Conservation (phyloP, 441 rosid species). For the Croton setiger region DNA sequence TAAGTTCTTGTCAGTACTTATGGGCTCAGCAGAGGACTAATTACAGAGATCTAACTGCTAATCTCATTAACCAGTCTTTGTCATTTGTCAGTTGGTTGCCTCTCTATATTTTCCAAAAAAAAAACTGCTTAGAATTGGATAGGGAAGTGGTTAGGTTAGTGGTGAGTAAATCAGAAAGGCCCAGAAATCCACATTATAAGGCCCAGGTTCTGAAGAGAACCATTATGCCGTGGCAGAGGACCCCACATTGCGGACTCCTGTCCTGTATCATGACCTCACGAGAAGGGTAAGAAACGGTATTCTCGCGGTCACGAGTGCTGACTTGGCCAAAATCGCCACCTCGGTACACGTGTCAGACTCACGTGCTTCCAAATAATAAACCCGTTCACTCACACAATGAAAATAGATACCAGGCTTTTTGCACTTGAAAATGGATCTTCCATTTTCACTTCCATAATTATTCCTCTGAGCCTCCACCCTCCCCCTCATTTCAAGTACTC, state of each 20-base stretch:
- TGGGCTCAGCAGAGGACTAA: neutral
- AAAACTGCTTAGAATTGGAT: neutral
- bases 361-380: slow-evolving; percentile 14
- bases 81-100: neutral
- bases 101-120: no score
- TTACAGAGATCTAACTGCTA: neutral
- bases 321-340: neutral
- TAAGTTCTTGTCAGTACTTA: neutral
- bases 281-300: slow-evolving; percentile 1
- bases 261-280: slow-evolving; percentile 15
- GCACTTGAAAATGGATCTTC: no score
- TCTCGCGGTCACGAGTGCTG: slow-evolving; percentile 13
- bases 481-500: neutral
- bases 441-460: no score
- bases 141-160: neutral
- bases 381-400: no score
- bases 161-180: neutral
- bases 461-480: no score
- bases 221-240: neutral
- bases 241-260: neutral
- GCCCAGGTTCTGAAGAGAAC: slow-evolving; percentile 7
- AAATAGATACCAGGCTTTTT: no score
- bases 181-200: neutral
- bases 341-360: slow-evolving; percentile 20
- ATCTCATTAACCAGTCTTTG: neutral